A percentile compares a stretch with the other conserved stretches of the same genome.
Conservation (phyloP, 768 basidiomycete species). For the Mrakia blollopis region DNA sequence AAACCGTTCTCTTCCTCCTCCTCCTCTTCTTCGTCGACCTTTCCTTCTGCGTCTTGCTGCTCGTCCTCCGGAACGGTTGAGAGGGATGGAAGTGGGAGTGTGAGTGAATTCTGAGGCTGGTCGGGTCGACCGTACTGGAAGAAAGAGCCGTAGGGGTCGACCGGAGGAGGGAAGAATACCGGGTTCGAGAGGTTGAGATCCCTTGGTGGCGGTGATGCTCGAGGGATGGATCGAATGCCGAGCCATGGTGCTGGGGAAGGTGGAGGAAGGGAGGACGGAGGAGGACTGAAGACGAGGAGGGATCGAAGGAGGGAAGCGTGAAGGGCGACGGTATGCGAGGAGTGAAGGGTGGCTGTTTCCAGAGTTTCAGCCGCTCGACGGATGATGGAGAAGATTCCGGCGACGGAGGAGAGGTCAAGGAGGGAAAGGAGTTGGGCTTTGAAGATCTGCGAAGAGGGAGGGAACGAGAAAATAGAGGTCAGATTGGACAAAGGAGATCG, state of each 20-base stretch:
- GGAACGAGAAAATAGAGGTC: background rate
- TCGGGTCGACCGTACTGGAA: background rate
- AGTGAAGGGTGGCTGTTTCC: background rate
- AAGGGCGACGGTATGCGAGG: background rate
- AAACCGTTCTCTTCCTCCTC: background rate
- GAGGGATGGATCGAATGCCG: background rate
- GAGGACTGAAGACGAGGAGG: background rate
- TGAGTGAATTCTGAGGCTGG: background rate
- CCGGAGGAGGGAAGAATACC: background rate
- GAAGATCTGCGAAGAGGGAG: background rate
- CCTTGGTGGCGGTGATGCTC: background rate
- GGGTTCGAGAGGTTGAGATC: background rate
- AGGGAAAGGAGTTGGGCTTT: background rate
- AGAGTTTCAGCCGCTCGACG: background rate
- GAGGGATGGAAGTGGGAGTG: background rate
- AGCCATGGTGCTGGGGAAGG: background rate
- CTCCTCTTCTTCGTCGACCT: too few relatives aligned
- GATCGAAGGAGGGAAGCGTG: background rate
- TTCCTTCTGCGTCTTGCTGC: too few relatives aligned
- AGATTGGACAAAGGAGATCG: background rate
- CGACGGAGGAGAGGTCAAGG: background rate
- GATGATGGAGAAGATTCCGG: background rate
- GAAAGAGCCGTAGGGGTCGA: too few relatives aligned
- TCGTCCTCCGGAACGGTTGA: too few relatives aligned
- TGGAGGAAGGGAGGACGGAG: background rate